These are phyloP conservation scores for Neltuma alba DNA, from an alignment of 306 rosid species.

Conservation along the genomic window DNA sequence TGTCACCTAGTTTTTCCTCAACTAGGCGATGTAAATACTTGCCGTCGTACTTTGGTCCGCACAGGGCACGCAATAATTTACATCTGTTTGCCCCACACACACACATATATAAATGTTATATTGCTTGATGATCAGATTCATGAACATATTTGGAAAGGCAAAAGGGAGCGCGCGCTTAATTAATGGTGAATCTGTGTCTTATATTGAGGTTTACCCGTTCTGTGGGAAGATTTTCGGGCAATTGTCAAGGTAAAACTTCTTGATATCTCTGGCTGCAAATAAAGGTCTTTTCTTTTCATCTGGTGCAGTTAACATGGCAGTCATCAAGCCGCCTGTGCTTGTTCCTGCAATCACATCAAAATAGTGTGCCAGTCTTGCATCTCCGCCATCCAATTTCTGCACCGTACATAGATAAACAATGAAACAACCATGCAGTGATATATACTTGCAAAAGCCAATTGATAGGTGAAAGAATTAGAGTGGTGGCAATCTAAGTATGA, in stretches of 20 bases:
- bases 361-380: neutral
- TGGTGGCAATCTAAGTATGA: too few species aligned
- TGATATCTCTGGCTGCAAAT: neutral
- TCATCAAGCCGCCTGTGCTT: neutral
- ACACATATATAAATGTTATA: neutral
- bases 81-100: constrained; percentile 36
- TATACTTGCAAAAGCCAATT: neutral
- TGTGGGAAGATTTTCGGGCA: neutral
- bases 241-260: neutral
- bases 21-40: constrained; percentile 47
- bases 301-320: neutral
- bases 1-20: constrained; percentile 43
- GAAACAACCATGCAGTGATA: neutral
- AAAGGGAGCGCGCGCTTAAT: neutral
- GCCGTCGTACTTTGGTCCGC: constrained; percentile 59
- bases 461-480: too few species aligned
- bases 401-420: neutral
- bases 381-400: neutral
- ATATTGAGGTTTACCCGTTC: constrained; percentile 17
- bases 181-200: neutral
- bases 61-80: constrained; percentile 38
- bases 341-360: constrained; percentile 7
- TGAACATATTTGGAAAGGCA: neutral
- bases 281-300: neutral
- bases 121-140: neutral